Conservation (phyloP, 2,329 filamentous ascomycete genomes). For the Pseudogymnoascus sp. region DNA sequence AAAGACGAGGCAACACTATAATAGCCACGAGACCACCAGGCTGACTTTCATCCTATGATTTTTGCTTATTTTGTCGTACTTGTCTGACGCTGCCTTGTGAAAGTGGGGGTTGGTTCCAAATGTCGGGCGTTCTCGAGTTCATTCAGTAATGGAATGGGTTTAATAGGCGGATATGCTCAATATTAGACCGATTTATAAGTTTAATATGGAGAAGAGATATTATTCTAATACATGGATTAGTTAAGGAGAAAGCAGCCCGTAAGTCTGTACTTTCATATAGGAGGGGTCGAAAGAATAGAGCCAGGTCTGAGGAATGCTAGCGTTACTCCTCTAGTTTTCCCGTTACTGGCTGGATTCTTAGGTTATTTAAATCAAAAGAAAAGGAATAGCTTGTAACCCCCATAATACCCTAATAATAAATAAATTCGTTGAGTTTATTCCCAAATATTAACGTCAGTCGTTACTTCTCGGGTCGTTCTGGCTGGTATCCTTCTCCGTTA, state of each 20-base stretch:
- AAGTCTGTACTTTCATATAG: background rate
- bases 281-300: background rate
- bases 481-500: slow-evolving; percentile 32
- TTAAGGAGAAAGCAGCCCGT: background rate
- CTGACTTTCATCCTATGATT: slow-evolving; percentile 5
- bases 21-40: slow-evolving; percentile 3
- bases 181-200: background rate
- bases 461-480: slow-evolving; percentile 11
- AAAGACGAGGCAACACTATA: slow-evolving; percentile 3
- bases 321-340: background rate
- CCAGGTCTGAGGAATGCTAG: background rate
- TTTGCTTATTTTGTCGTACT: slow-evolving; percentile 10
- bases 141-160: slow-evolving; percentile 1
- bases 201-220: background rate
- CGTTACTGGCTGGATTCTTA: slow-evolving; percentile 8
- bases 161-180: background rate
- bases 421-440: background rate
- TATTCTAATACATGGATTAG: background rate
- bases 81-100: slow-evolving; percentile 6
- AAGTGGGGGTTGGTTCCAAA: slow-evolving; percentile 5
- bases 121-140: background rate
- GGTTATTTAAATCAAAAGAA: background rate
- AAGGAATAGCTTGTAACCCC: background rate
- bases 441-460: background rate
- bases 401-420: background rate